These are phyloP conservation scores for Candida quercuum DNA, from an alignment of 805 yeast species.

Conservation along the genomic window DNA sequence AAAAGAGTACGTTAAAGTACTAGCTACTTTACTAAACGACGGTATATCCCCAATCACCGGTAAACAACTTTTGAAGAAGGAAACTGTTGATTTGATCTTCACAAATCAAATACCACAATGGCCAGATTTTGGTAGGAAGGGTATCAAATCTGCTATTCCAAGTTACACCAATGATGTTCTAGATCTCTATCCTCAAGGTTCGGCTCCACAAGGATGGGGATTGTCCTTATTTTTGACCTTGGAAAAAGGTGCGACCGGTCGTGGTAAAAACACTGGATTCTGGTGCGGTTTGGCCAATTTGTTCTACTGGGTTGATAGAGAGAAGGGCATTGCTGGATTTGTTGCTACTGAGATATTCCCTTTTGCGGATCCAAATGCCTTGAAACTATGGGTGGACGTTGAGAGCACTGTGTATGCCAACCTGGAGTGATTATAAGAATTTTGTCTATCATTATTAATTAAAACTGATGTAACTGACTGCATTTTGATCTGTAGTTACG, in stretches of 20 bases:
- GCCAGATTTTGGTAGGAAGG: conserved; percentile 18
- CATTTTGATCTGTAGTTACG: too few relatives aligned
- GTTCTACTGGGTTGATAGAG: conserved; percentile 36
- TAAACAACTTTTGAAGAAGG: conserved; percentile 23
- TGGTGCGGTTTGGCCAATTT: conserved; percentile 39
- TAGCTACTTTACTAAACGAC: conserved; percentile 34
- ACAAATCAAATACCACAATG: conserved; percentile 28
- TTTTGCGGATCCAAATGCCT: conserved; percentile 21
- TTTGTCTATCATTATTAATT: too few relatives aligned
- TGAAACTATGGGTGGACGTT: conserved; percentile 15
- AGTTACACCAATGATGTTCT: conserved; percentile 10
- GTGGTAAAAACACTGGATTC: conserved; percentile 29
- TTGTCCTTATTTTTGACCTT: conserved; percentile 24
- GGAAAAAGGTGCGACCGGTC: conserved; percentile 28
- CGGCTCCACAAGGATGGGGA: conserved; percentile 28
- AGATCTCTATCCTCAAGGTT: conserved; percentile 21
- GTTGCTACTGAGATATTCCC: conserved; percentile 36
- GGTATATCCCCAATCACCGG: conserved; percentile 35
- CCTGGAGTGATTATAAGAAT: conserved; percentile 3
- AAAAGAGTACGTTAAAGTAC: conserved; percentile 33
- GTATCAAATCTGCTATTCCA: conserved; percentile 10
- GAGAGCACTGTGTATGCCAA: conserved; percentile 16
- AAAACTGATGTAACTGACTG: too few relatives aligned
- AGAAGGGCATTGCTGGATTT: conserved; percentile 34
- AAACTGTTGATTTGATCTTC: conserved; percentile 29